Base-by-base conservation (phyloP, 2,329 filamentous ascomycete species). In the Microcyclosporella mali region DNA sequence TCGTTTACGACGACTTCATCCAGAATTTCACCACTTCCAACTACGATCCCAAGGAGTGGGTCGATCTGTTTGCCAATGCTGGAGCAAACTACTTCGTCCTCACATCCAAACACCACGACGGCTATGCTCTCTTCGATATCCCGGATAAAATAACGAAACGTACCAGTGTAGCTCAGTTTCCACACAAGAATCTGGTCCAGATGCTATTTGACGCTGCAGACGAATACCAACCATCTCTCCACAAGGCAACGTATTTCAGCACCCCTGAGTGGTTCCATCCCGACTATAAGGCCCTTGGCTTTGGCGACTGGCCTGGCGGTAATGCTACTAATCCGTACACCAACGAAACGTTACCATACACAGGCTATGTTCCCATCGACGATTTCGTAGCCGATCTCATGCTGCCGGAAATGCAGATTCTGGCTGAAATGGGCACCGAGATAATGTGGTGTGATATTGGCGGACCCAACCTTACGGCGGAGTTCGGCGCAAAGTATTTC, bases 1-100 rank as follows among this genome's bases (percentile, higher is more conserved):
- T 72, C 51, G 67, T 67, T 10, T 79, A 80, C 52, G 76, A 80
- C 47, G 74, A 79, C 55, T 73, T 73, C 40, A 72, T 79, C 51
- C 57, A 62, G 2, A 65, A 74, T 45, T 79, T 78, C 59, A 78
- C 73, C 0, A 73, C 72, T 0, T 61, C 65, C 0, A 55, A 56
- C 1, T 79, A 66, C 49, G 65, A 76, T 48, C 67, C 77, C 0
- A 75, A 73, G 41, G 70, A 66, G 28, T 77, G 73, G 72, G 71
- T 76, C 1, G 72, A 76, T 49, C 65, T 77, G 1, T 70, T 77
- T 41, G 68, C 70, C 2, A 72, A 73, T 28, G 66, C 73, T 2
- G 73, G 73, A 6, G 73, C 73, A 6, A 68, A 70, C 15, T 67
- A 73, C 56, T 69, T 70, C 51, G 65, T 72, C 1, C 60, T 67